Conservation (phyloP, 2,329 filamentous ascomycete species). For the Colletotrichum cordylinicola region DNA sequence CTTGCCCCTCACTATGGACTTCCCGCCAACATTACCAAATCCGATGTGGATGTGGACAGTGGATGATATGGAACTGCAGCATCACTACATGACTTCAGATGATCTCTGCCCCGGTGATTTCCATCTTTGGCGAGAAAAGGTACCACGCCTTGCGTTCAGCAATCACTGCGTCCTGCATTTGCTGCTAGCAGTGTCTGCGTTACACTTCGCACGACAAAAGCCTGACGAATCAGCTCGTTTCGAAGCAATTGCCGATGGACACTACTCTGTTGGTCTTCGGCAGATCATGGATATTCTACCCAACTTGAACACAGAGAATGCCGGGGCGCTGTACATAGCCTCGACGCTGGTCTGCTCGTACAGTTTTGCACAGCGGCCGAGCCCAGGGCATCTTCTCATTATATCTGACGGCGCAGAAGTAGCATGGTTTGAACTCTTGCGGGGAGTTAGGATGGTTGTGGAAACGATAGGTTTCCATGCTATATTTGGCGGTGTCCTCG, state of each 20-base stretch:
- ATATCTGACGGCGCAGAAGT: constrained; percentile 22
- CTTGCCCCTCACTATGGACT: neutral
- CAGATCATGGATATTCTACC: constrained; percentile 16
- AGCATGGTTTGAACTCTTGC: constrained; percentile 22
- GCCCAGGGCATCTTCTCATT: constrained; percentile 22
- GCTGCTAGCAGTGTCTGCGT: constrained; percentile 9
- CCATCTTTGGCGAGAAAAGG: constrained; percentile 13
- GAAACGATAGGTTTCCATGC: constrained; percentile 14
- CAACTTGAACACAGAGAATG: constrained; percentile 9
- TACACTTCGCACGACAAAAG: neutral
- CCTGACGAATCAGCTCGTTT: neutral
- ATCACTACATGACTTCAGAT: constrained; percentile 9
- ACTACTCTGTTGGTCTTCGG: constrained; percentile 9
- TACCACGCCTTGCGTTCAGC: constrained; percentile 15
- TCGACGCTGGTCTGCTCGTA: constrained; percentile 9
- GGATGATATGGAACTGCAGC: constrained; percentile 12
- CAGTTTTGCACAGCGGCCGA: constrained; percentile 14
- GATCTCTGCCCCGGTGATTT: neutral
- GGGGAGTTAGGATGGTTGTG: constrained; percentile 25
- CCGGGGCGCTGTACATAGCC: constrained; percentile 17
- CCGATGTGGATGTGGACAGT: constrained; percentile 6
- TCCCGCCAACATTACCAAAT: neutral
- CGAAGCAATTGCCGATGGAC: constrained; percentile 13
- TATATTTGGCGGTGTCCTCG: constrained; percentile 20
- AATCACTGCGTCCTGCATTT: constrained; percentile 17